Evolutionary conservation across 2,329 filamentous ascomycete species (phyloP), one percentile per base, ranked within the genome.

Genomic region (Ceratocystis smalleyi): DNA sequence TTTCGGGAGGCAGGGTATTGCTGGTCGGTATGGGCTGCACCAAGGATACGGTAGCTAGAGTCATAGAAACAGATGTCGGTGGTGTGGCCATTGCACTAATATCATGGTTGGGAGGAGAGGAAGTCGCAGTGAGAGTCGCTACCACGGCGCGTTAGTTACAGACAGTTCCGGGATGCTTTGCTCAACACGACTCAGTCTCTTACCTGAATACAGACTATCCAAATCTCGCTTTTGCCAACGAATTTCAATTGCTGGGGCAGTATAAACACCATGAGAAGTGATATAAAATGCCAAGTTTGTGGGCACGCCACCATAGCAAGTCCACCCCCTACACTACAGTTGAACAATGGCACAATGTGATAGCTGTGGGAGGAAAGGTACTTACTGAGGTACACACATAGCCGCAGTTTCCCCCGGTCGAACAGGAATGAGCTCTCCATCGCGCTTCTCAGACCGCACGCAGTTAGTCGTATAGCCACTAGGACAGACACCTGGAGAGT

Each of bases 401-500:
- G 70, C 71, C 1, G 67, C 70, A 0, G 71, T 73, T 65, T 73
- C 71, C 15, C 67, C 70, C 1, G 62, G 27, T 2, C 51, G 60
- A 1, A 72, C 57, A 1, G 70, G 68, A 66, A 69, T 71, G 12
- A 66, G 65, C 22, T 68, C 64, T 5, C 59, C 65, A 6, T 66
- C 62, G 12, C 57, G 64, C 4, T 51, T 57, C 4, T 47, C 35
- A 4, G 69, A 70, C 61, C 70, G 69, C 22, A 69, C 70, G 65
- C 72, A 72, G 59, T 63, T 65, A 8, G 70, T 67, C 17, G 59
- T 64, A 55, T 73, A 73, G 17, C 71, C 71, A 5, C 63, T 54
- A 59, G 71, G 71, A 67, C 71, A 73, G 15, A 69, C 65, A 7
- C 71, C 72, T 2, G 72, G 71, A 5, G 71, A 73, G 65, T 71